Evolutionary conservation across 2,329 filamentous ascomycete genomes (phyloP), one percentile per base, ranked within the genome.

Genomic region (Scorias spongiosa): DNA sequence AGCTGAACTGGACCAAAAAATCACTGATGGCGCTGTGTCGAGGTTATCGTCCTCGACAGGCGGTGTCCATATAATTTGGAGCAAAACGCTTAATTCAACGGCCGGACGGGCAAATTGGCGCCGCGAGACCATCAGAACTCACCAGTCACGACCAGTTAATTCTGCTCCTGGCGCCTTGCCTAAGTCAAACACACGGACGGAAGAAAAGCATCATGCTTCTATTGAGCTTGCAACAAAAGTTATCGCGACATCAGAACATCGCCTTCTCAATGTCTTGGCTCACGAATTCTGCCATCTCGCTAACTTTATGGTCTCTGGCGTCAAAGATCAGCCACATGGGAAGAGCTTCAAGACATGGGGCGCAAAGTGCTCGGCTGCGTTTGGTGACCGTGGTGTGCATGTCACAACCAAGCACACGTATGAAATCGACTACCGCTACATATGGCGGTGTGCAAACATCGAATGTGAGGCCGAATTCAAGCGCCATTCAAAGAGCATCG

Each of bases 211-310:
- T 59, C 64, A 75, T 54, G 86, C 85, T 9, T 77, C 71, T 12
- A 94, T 96, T 56, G 88, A 96, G 59, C 75, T 96, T 2, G 85
- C 88, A 0, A 78, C 84, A 44, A 93, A 93, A 60, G 80, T 95
- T 40, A 87, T 96, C 48, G 78, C 86, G 57, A 74, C 81, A 55
- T 17, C 14, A 17, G 76, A 84, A 42, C 64, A 81, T 46, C 77
- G 85, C 2, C 72, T 96, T 1, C 72, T 91, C 49, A 95, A 95
- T 61, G 87, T 91, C 0, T 66, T 96, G n/a, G 86, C 89, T 0
- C 91, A 98, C 60, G 91, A 98, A 56, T 96, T 91, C 66, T 96
- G 91, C 61, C 91, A 98, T 58, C 67, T 96, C 1, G 81, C 85
- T 38, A 93, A 87, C 55, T 95, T 89, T 62, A 93, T 96, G 78